Percentiles rank a stretch among this genome's conserved stretches.
phyloP scores from a whole-genome alignment of 2,329 filamentous ascomycete genomes.

The Penicillium rolfsii region DNA sequence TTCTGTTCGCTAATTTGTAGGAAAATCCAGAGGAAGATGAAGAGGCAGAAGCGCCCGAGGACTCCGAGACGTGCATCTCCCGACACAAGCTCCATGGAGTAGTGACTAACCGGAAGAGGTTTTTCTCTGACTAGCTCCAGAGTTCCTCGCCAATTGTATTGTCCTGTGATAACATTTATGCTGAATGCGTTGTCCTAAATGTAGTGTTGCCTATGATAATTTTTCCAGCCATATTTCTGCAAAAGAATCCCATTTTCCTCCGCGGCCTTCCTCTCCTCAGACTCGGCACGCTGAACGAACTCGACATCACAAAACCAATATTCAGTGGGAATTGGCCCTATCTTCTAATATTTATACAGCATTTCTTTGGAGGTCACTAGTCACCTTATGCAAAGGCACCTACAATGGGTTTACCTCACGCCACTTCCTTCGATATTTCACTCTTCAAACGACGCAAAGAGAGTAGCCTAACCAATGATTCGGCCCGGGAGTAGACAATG shows the following conservation, averaged over 20 bases:
- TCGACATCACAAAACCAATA: too few species aligned
- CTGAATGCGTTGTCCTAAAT: background rate
- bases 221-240: background rate
- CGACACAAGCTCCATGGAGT: too few species aligned
- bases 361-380: background rate
- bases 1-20: too few species aligned
- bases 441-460: background rate
- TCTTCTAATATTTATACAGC: background rate
- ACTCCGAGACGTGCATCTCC: background rate
- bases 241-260: background rate
- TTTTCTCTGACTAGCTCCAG: too few species aligned
- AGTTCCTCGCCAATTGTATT: too few species aligned
- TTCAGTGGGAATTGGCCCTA: too few species aligned
- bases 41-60: background rate
- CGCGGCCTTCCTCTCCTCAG: background rate
- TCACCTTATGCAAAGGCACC: background rate
- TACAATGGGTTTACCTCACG: background rate
- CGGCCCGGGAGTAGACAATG: background rate
- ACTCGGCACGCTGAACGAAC: background rate
- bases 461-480: too few species aligned
- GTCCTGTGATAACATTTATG: too few species aligned
- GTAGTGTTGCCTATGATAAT: background rate
- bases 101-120: too few species aligned
- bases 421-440: background rate
- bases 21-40: background rate